Base-by-base conservation (phyloP, 352 stramenopile species). In the Globisporangium canariense region DNA sequence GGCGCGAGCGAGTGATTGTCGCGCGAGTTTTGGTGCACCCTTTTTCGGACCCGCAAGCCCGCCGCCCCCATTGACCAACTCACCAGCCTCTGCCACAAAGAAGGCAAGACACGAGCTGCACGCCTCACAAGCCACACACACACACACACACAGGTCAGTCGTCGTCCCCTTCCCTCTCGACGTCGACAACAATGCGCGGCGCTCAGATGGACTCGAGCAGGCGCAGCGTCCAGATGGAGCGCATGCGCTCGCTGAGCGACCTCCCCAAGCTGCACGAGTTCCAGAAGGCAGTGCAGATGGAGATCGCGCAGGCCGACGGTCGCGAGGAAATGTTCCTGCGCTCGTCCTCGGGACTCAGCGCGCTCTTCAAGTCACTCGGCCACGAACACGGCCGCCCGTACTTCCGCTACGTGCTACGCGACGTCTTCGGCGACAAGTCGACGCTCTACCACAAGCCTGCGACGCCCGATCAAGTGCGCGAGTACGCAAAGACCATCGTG, bases 311-410 rank as follows among this genome's bases (percentile, higher is more conserved):
- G 60, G 69, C 87, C 20, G 66, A 76, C 20, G 83, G 83, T 9
- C 78, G 81, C 40, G 83, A 92, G 62, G 81, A 93, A 46, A 71
- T 91, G n/a, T 94, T 94, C 57, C 67, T 94, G 65, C 83, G 86
- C 49, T 82, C 83, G 22, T 89, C 75, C 11, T 92, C 86, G 8
- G 81, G 84, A 55, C 79, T 94, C 32, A 89, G 80, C 60, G 64
- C 67, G 56, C 68, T 91, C 18, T 79, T 94, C 69, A 89, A 88
- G 51, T 81, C 87, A 60, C 68, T 94, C 18, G 83, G 79, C 36
- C 78, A 86, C 57, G 69, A 80, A 28, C 79, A 89, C 45, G 86
- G 83, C 54, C 83, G 83, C 43, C 73, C 81, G 2, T 94, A 94
- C 73, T 93, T 94, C 58, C 81, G 81, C 40, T 93, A 90, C 67